phyloP scores from a whole-genome alignment of 495 filamentous ascomycete genomes.

The Aspergillus haitiensis region DNA sequence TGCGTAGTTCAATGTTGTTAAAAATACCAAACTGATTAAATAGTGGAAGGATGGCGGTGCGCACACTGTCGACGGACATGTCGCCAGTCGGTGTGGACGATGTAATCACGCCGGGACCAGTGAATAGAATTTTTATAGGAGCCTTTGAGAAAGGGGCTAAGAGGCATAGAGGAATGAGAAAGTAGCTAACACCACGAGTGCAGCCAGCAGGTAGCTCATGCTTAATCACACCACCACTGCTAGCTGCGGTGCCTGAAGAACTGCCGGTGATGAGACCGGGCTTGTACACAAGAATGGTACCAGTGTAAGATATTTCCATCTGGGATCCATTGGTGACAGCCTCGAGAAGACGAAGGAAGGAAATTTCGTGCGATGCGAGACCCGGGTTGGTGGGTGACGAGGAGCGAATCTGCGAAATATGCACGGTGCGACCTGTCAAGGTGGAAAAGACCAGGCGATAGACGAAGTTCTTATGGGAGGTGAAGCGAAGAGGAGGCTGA shows the following conservation, averaged over 20 bases:
- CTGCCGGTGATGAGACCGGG: conserved; percentile 89
- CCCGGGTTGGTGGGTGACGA: conserved; percentile 81
- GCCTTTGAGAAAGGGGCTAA: conserved; percentile 92
- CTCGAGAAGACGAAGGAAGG: conserved; percentile 92
- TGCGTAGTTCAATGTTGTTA: conserved; percentile 81
- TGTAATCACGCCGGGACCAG: conserved; percentile 92
- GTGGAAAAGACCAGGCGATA: conserved; percentile 87
- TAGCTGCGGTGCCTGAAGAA: conserved; percentile 62
- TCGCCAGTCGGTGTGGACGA: conserved; percentile 77
- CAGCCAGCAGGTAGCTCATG: conserved; percentile 76
- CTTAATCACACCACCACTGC: conserved; percentile 66
- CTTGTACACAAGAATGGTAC: conserved; percentile 85
- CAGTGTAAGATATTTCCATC: conserved; percentile 93
- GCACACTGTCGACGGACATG: conserved; percentile 85
- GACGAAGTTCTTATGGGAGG: conserved; percentile 75
- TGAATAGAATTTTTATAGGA: conserved; percentile 82
- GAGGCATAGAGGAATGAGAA: conserved; percentile 82
- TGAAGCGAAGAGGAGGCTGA: conserved; percentile 64
- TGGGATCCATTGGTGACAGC: conserved; percentile 90
- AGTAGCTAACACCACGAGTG: conserved; percentile 85
- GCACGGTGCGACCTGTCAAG: conserved; percentile 82
- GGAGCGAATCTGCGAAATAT: conserved; percentile 89
- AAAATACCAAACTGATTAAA: conserved; percentile 88
- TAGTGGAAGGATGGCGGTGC: conserved; percentile 87
- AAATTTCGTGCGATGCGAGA: conserved; percentile 88